Evolutionary conservation across 2,329 filamentous ascomycete species (phyloP).

Genomic region (Sarocladium oryzae): DNA sequence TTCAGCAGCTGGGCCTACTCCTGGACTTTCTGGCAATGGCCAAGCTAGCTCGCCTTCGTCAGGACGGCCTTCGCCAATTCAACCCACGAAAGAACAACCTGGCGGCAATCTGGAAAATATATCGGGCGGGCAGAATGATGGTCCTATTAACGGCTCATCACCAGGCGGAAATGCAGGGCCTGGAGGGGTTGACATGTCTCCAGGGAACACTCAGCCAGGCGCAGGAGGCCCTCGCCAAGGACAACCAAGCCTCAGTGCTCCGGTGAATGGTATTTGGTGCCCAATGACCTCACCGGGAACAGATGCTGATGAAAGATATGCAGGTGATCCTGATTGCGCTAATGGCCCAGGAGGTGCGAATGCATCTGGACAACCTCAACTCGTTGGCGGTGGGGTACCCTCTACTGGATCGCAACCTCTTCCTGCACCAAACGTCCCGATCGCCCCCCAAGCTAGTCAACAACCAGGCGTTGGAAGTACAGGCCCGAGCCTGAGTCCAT

Average conservation of each 20-base stretch:
- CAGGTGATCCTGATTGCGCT: conserved; percentile 1
- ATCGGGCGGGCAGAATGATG: too few species aligned
- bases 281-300: neutral
- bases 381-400: neutral
- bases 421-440: neutral
- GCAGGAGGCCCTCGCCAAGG: neutral
- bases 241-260: neutral
- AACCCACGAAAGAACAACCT: neutral
- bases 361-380: neutral
- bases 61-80: neutral
- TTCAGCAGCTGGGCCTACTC: neutral
- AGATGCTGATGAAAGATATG: neutral
- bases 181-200: neutral
- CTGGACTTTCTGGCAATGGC: neutral
- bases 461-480: neutral
- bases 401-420: neutral
- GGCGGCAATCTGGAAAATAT: neutral
- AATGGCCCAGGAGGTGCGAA: neutral
- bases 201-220: neutral
- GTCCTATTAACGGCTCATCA: neutral
- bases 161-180: neutral
- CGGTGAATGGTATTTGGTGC: conserved; percentile 4
- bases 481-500: neutral
- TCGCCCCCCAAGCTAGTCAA: neutral
- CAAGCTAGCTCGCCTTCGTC: neutral